Base-by-base conservation (phyloP, 176 grass and related monocot species). In the Dendrocalamus sinicus region DNA sequence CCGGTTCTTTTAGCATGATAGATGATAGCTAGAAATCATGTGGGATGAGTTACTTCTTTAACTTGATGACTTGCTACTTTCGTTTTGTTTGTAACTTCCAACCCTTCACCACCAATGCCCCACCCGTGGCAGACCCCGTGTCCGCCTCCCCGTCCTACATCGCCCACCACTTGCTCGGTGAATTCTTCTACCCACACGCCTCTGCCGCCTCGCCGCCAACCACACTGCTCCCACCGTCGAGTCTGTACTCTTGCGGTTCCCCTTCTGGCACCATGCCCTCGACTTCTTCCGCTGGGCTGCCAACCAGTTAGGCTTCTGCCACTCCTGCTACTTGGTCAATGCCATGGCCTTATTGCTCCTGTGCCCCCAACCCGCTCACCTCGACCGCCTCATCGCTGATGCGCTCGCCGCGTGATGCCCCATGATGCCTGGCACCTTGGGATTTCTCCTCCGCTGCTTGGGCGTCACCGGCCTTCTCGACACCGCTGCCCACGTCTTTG, bases 271-370 rank as follows among this genome's bases (percentile, higher is more conserved):
- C 69, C 72, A 92, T 14, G 88, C 96, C 7, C 86, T 89, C 12
- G 91, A 98, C 77, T 98, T 98, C 88, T 98, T 95, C 71, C 45
- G 16, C 69, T 98, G 90, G 96, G 90, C 90, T 41, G 69, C 82
- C 12, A 67, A 45, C 70, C 93, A 88, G 87, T 88, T 75, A 41
- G 86, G 84, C 12, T 98, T 92, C 90, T 89, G 82, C 84, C 96
- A 95, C 82, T 92, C 79, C 65, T 95, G 91, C 77, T 98, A 98
- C 78, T 92, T 90, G n/a, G 87, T 92, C 84, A 95, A 95, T 61
- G 85, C 96, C 78, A 95, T 98, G 88, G 90, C 88, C 17, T 88
- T 85, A 0, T 76, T 91, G 75, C 91, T 98, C 73, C 79, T 81
- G 12, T 88, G 63, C 30, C 23, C 81, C 77, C 88, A 81, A 52